phyloP scores from a whole-genome alignment of 2,329 filamentous ascomycete species.

The Pseudocercospora fijiensis region DNA sequence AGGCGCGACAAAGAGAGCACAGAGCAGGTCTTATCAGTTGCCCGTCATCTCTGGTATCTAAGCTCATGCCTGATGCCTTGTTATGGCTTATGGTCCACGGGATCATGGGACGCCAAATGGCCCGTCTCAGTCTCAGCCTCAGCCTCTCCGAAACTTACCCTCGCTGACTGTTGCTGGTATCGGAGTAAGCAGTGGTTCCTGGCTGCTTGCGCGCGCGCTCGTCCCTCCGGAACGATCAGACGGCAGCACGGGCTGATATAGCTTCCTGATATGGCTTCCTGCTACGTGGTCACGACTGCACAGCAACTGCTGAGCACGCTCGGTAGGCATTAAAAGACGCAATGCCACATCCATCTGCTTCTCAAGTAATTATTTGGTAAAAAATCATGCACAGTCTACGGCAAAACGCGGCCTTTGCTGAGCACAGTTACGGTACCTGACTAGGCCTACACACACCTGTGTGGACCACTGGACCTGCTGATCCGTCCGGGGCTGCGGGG shows the following conservation, averaged over 20 bases:
- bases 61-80: no score
- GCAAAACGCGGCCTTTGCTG: not conserved
- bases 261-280: not conserved
- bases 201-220: not conserved
- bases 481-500: not conserved
- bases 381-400: not conserved
- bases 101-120: not conserved
- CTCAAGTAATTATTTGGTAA: not conserved
- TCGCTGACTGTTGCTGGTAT: not conserved
- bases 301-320: not conserved
- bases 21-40: constrained; percentile 1
- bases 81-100: no score
- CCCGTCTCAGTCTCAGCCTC: not conserved
- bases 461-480: not conserved
- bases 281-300: not conserved
- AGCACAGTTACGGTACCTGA: not conserved
- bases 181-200: not conserved
- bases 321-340: constrained; percentile 3
- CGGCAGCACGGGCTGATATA: not conserved
- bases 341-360: not conserved
- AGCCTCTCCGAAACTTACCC: not conserved
- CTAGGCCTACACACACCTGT: no score
- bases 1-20: not conserved
- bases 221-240: not conserved
- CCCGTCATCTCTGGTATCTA: not conserved